Evolutionary conservation across 352 stramenopile genomes (phyloP), one percentile per base, ranked within the genome.

Genomic region (Pythium dissimile): DNA sequence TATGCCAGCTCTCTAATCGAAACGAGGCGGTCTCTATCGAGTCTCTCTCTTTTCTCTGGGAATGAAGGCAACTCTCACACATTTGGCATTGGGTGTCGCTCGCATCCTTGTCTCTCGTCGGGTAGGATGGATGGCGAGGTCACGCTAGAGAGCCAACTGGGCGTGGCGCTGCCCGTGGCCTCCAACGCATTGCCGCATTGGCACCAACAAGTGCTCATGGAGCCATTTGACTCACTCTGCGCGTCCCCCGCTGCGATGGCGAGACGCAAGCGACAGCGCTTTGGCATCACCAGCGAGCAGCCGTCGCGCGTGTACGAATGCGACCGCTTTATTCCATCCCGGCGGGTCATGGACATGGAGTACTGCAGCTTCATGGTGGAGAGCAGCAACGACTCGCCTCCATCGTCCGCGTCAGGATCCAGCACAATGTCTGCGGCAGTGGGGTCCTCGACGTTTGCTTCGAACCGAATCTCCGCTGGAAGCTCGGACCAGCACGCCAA

Each of bases 261-360:
- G 18, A 23, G 57, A 42, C 59, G 59, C 21, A 77, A 77, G 46
- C 59, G 69, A 24, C 62, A 70, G 54, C 66, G 69, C 1, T 60
- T 66, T 38, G 50, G 42, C 11, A 38, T 50, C 31, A 28, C 42
- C 3, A 44, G 15, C 3, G 23, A 45, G 10, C 18, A 35, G 20
- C 28, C 49, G 9, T 8, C 42, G 6, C 59, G 59, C 12, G 28
- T 75, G 34, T 66, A 55, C 35, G 28, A 72, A 44, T 73, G 70
- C 58, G 73, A 80, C 50, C 71, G 73, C 18, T 83, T 83, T 58
- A 83, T 83, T 34, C 73, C 73, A 1, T 58, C 66, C 15, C 59
- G 73, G 16, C 65, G 53, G 9, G 49, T 54, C 10, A 77, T 76
- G 65, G 70, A 83, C 50, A 60, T 83, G 26, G 73, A 83, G 18